Evolutionary conservation across 2,329 filamentous ascomycete species (phyloP).

Genomic region (Thielaviopsis ethacetica): DNA sequence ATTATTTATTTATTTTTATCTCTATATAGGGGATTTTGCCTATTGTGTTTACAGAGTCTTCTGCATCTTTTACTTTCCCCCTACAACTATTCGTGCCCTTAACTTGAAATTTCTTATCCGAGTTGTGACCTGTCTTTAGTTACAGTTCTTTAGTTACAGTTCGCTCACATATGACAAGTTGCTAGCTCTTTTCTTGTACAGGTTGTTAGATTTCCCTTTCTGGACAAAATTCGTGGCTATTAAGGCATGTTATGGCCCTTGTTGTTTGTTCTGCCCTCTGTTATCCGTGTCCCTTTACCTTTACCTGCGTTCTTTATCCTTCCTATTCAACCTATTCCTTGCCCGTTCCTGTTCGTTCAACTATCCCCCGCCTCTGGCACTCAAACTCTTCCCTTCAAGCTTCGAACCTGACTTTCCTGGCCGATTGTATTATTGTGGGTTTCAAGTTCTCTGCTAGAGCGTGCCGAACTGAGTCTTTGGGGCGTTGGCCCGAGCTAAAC

Average conservation of each 20-base stretch:
- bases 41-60: too few relatives aligned
- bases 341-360: neutral
- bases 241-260: neutral
- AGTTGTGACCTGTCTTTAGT: neutral
- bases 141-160: neutral
- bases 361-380: neutral
- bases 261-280: neutral
- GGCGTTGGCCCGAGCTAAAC: neutral
- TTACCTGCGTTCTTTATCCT: neutral
- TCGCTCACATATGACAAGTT: neutral
- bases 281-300: neutral
- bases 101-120: neutral
- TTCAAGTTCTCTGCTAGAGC: conserved; percentile 1
- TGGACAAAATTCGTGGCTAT: neutral
- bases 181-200: neutral
- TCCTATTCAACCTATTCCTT: neutral
- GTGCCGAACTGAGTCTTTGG: neutral
- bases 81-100: neutral
- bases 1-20: too few relatives aligned
- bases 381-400: neutral
- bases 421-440: conserved; percentile 1
- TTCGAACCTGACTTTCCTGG: conserved; percentile 2
- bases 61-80: neutral
- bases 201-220: neutral
- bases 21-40: too few relatives aligned